These are phyloP conservation scores for Panicum miliaceum DNA, from an alignment of 176 grass and related monocot genomes.

Conservation along the genomic window DNA sequence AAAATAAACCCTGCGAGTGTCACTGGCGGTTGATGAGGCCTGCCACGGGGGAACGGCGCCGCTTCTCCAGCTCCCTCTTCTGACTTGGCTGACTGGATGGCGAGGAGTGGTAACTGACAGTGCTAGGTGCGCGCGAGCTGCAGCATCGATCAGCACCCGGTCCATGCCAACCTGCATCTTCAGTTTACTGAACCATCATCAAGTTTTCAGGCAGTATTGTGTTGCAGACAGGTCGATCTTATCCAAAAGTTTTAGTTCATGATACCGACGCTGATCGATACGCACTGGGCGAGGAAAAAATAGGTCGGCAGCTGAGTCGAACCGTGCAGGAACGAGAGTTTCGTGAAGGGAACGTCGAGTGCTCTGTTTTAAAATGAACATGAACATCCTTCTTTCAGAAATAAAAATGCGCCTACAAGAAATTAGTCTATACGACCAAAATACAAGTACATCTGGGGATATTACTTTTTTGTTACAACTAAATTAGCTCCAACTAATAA, in stretches of 20 bases:
- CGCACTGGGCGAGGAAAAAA: not conserved
- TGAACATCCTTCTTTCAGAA: not conserved
- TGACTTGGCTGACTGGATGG: not conserved
- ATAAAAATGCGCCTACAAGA: too few relatives aligned
- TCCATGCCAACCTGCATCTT: conserved; percentile 6
- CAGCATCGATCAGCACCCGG: not conserved
- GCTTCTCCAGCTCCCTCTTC: too few relatives aligned
- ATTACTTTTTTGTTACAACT: not conserved
- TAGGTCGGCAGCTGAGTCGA: not conserved
- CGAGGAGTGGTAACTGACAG: not conserved
- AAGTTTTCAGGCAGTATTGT: not conserved
- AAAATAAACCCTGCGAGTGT: not conserved
- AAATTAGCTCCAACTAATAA: not conserved
- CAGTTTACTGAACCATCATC: not conserved
- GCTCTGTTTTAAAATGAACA: not conserved
- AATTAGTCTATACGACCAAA: not conserved
- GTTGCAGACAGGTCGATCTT: not conserved
- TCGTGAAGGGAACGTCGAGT: not conserved
- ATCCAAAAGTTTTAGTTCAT: not conserved
- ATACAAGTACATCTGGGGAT: not conserved
- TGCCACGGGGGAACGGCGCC: too few relatives aligned
- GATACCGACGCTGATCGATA: not conserved
- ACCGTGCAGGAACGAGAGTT: not conserved
- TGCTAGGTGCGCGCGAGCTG: not conserved
- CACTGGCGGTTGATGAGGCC: not conserved